These are phyloP conservation scores for Citrullus colocynthis DNA, from an alignment of 306 rosid genomes.

Conservation along the genomic window DNA sequence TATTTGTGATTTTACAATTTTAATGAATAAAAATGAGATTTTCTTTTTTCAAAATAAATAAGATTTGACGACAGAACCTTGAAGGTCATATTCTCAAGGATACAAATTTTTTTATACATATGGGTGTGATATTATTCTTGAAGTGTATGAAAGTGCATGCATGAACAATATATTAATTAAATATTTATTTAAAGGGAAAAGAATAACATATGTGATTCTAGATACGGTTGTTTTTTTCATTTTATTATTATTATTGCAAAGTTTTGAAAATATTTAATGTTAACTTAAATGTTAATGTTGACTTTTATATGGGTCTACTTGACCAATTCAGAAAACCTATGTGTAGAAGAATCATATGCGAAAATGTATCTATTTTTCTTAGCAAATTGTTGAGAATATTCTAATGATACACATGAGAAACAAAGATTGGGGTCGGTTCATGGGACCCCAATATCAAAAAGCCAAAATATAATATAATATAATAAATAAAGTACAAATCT, in stretches of 20 bases:
- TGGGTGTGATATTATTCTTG: neutral
- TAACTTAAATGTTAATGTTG: constrained; percentile 3
- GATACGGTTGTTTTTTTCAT: neutral
- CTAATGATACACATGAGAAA: neutral
- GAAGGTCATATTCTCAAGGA: neutral
- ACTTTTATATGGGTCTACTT: neutral
- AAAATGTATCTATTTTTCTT: neutral
- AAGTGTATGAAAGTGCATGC: neutral
- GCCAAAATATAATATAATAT: neutral
- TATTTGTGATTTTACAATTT: too few species aligned
- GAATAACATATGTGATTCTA: neutral
- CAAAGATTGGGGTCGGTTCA: neutral
- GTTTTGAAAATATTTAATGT: neutral
- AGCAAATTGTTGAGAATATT: constrained; percentile 1
- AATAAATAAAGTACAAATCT: neutral
- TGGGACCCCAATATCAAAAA: neutral
- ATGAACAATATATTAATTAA: neutral
- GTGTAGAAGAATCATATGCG: constrained; percentile 1
- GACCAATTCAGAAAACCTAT: neutral
- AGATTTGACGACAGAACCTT: neutral
- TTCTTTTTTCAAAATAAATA: too few species aligned
- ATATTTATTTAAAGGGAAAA: neutral
- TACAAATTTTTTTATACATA: neutral
- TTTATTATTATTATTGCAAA: neutral
- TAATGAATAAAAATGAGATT: too few species aligned